phyloP scores from a whole-genome alignment of 2,329 filamentous ascomycete genomes.

The Trichoderma sp. region DNA sequence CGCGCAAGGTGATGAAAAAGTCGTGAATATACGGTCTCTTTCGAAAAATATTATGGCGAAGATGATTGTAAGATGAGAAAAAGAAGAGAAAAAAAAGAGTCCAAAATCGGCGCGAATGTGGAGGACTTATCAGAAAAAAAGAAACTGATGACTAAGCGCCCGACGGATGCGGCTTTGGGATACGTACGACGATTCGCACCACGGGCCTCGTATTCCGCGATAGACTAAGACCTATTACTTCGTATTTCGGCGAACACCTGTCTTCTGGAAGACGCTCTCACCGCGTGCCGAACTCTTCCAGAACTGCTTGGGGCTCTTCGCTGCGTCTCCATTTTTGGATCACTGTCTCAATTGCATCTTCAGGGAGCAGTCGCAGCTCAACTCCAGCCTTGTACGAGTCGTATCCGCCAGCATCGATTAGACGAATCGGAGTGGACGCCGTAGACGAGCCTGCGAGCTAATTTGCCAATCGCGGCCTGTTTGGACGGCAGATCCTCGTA shows the following conservation, averaged over 20 bases:
- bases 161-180: conserved; percentile 14
- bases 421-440: conserved; percentile 25
- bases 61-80: conserved; percentile 52
- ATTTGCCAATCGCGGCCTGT: not conserved
- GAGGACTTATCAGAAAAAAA: conserved; percentile 6
- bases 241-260: conserved; percentile 1
- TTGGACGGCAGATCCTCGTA: not conserved
- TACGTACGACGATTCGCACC: conserved; percentile 21
- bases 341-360: conserved; percentile 21
- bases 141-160: conserved; percentile 18
- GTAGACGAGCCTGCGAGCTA: conserved; percentile 7
- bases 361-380: conserved; percentile 7
- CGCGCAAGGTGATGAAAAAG: conserved; percentile 49
- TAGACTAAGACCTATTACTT: not conserved
- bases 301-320: not conserved
- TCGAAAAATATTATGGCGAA: conserved; percentile 42
- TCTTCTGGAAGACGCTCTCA: conserved; percentile 7
- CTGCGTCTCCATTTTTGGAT: not conserved
- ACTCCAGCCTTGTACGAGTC: not conserved
- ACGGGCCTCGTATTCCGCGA: conserved; percentile 17
- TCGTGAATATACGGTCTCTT: conserved; percentile 40
- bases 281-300: conserved; percentile 5
- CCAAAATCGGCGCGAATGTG: not conserved
- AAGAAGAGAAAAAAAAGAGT: conserved; percentile 32
- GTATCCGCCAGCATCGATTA: conserved; percentile 14